A percentile compares a stretch with the other conserved stretches of the same genome.
Evolutionary conservation across 345 rosid genomes (phyloP).

Genomic region (Eucalyptus erythrocorys): DNA sequence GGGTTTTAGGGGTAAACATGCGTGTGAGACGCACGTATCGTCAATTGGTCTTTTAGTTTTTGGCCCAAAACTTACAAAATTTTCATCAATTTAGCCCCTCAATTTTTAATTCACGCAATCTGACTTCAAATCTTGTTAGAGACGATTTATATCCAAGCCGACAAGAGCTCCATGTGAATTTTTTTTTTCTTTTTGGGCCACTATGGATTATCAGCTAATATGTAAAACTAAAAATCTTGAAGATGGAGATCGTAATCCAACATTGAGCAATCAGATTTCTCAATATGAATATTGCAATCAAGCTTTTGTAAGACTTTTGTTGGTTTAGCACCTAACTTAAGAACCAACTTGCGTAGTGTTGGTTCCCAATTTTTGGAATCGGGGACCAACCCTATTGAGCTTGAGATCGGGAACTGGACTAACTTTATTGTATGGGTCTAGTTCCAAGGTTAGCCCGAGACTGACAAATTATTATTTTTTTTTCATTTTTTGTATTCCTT

Average conservation of each 20-base stretch:
- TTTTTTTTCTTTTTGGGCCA: not conserved
- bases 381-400: too few species aligned
- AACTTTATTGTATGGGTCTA: too few species aligned
- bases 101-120: not conserved
- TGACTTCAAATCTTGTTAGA: not conserved
- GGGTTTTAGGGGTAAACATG: not conserved
- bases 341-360: too few species aligned
- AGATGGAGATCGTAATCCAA: not conserved
- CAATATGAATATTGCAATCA: not conserved
- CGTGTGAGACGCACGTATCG: not conserved
- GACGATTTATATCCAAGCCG: not conserved
- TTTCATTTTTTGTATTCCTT: too few species aligned
- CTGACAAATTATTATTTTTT: accelerated
- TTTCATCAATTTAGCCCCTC: not conserved
- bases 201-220: not conserved
- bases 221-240: not conserved
- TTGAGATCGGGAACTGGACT: too few species aligned
- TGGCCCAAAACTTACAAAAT: not conserved
- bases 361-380: too few species aligned
- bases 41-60: not conserved
- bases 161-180: not conserved
- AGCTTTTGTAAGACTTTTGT: not conserved
- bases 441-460: too few species aligned
- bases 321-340: not conserved
- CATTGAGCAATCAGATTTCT: not conserved